Evolutionary conservation across 495 filamentous ascomycete species (phyloP).

Genomic region (Talaromyces ruber): DNA sequence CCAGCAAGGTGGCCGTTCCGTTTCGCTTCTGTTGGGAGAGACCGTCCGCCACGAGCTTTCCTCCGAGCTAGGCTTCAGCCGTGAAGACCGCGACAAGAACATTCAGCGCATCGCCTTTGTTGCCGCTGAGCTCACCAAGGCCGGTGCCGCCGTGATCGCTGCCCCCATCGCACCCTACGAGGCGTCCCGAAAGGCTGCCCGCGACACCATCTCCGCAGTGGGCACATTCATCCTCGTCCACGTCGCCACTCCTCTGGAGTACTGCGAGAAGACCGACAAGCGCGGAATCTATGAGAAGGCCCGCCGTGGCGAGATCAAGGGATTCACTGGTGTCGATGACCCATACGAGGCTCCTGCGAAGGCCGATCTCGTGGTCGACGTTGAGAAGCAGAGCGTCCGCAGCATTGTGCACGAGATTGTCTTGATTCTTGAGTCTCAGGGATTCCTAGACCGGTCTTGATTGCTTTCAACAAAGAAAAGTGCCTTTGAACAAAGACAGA

Average conservation of each 20-base stretch:
- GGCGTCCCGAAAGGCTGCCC: conserved; percentile 59
- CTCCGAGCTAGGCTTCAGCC: conserved; percentile 90
- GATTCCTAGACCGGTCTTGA: conserved; percentile 44
- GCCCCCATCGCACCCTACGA: conserved; percentile 97
- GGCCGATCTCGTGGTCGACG: conserved; percentile 76
- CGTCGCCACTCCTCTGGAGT: conserved; percentile 84
- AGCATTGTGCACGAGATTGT: conserved; percentile 96
- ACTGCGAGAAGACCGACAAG: conserved; percentile 93
- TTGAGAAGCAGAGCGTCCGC: conserved; percentile 77
- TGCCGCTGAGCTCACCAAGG: conserved; percentile 83
- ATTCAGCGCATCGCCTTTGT: conserved; percentile 96
- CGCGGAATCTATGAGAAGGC: conserved; percentile 82
- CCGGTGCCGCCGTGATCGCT: conserved; percentile 91
- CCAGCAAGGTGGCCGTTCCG: conserved; percentile 93
- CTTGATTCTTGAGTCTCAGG: conserved; percentile 79
- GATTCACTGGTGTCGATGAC: conserved; percentile 97
- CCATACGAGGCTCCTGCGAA: conserved; percentile 85
- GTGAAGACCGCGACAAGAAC: conserved; percentile 89
- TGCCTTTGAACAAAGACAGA: neutral
- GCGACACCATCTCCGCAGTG: conserved; percentile 76
- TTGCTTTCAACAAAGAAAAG: no score
- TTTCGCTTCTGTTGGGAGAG: conserved; percentile 89
- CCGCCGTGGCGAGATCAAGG: conserved; percentile 86
- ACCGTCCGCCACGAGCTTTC: conserved; percentile 90
- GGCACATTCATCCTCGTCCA: conserved; percentile 92